Evolutionary conservation across 2,329 filamentous ascomycete species (phyloP).

Genomic region (Eutypella sp.): DNA sequence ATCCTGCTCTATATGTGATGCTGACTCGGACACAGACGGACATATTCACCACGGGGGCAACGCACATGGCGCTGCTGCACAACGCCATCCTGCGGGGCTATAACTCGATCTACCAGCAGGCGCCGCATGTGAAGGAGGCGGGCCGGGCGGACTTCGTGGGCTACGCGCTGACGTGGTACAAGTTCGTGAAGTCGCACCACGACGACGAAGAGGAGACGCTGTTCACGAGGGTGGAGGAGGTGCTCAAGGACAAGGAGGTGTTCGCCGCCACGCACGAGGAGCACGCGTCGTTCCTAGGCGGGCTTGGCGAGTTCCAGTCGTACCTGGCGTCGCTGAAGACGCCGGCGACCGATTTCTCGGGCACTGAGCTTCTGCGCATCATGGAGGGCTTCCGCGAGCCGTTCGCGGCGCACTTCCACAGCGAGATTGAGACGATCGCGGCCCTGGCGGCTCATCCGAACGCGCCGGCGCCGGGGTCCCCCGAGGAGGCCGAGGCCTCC

Average conservation of each 20-base stretch:
- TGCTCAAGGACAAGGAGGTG: slow-evolving; percentile 45
- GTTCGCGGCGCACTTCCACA: slow-evolving; percentile 53
- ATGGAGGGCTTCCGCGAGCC: slow-evolving; percentile 45
- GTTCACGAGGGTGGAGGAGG: slow-evolving; percentile 49
- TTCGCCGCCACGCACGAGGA: slow-evolving; percentile 50
- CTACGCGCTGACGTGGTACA: slow-evolving; percentile 54
- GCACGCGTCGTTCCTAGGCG: slow-evolving; percentile 48
- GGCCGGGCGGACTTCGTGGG: slow-evolving; percentile 53
- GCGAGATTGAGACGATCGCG: slow-evolving; percentile 49
- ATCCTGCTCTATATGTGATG: too few relatives aligned
- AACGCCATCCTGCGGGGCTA: slow-evolving; percentile 59
- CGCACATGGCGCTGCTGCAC: slow-evolving; percentile 58
- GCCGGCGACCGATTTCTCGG: slow-evolving; percentile 39
- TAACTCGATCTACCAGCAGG: slow-evolving; percentile 60
- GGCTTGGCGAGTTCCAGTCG: slow-evolving; percentile 45
- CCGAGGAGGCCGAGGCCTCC: slow-evolving; percentile 40
- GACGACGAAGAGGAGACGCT: slow-evolving; percentile 54
- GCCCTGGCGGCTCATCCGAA: slow-evolving; percentile 43
- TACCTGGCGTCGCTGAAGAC: slow-evolving; percentile 43
- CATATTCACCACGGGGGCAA: slow-evolving; percentile 53
- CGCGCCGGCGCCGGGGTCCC: slow-evolving; percentile 42
- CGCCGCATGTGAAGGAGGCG: slow-evolving; percentile 42
- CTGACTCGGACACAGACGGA: slow-evolving; percentile 38
- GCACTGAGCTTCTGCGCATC: slow-evolving; percentile 40
- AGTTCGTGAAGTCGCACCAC: slow-evolving; percentile 56